Base-by-base conservation (phyloP, 768 basidiomycete genomes). In the Naganishia randhawae region DNA sequence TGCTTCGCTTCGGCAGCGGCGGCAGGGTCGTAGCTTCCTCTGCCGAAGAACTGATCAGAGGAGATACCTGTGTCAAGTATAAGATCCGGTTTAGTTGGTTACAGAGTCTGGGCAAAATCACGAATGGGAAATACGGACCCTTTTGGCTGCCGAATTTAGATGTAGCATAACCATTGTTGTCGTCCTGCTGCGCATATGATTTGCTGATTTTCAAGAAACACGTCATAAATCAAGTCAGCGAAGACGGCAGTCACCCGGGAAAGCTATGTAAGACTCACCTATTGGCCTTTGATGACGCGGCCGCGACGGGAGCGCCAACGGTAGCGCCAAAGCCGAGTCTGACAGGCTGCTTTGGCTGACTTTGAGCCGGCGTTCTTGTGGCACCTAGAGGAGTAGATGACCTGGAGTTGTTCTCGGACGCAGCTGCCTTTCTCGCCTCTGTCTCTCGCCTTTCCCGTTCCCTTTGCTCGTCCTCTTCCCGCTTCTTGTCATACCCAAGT, bases 11-110 rank as follows among this genome's bases (percentile, higher is more conserved):
- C 92, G 52, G 83, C 81, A 48, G 85, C 74, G 3, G 86, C 83
- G 41, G 78, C 74, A 1, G 91, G 86, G 76, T 98, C 94, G 81
- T 96, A 97, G 25, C 87, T 80, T 55, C 89, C 89, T 48, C 95
- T 86, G 27, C 88, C 92, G 78, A 98, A 98, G 83, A 89, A 97
- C 90, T 93, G 92, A 76, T 98, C 96, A 3, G 92, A 95, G 6
- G 94, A 97, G 78, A 99, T 99, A 64, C 86, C 92, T 81, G 70
- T 1, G 41, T 19, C 32, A 3, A 17, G 17, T 42, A 48, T 8
- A n/a, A 16, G 51, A 29, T 11, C 27, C 7, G 50, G 65, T 14
- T 33, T 41, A 19, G 55, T 33, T n/a, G n/a, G n/a, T n/a, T n/a
- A n/a, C n/a, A n/a, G n/a, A n/a, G n/a, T n/a, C n/a, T n/a, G n/a